Evolutionary conservation across 352 stramenopile species (phyloP).

Genomic region (Phytopythium delawarense): DNA sequence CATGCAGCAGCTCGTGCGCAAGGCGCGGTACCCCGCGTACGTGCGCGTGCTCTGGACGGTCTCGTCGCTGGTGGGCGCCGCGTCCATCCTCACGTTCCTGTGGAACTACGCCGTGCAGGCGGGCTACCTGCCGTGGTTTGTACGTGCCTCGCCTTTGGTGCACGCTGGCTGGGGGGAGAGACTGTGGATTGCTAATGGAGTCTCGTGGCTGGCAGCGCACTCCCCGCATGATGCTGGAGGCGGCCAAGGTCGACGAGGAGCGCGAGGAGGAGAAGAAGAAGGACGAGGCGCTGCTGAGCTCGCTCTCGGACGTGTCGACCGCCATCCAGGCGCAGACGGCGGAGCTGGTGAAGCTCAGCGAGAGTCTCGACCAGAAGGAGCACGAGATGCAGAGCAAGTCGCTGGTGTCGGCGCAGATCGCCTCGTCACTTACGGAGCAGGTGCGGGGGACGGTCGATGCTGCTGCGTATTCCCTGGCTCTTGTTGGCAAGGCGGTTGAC

Average conservation of each 20-base stretch:
- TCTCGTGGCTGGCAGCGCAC: constrained; percentile 21
- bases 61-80: constrained; percentile 63
- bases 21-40: constrained; percentile 43
- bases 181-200: background rate
- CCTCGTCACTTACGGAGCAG: constrained; percentile 44
- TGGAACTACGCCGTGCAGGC: constrained; percentile 76
- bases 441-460: constrained; percentile 4
- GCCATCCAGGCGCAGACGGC: constrained; percentile 65
- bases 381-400: constrained; percentile 42
- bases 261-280: constrained; percentile 48
- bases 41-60: constrained; percentile 63
- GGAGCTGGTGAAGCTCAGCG: constrained; percentile 50
- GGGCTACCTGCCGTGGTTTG: constrained; percentile 63
- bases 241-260: constrained; percentile 42
- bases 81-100: constrained; percentile 64
- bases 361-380: constrained; percentile 55
- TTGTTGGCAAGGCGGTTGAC: background rate
- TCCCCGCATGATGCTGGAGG: constrained; percentile 33
- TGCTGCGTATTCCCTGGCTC: background rate
- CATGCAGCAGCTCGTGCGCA: constrained; percentile 37
- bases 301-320: constrained; percentile 41
- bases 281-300: constrained; percentile 39
- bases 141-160: constrained; percentile 19
- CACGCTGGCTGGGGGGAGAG: background rate
- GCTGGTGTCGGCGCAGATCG: constrained; percentile 38